Base-by-base conservation (phyloP, 331 rosid species). In the Stylosanthes scabra region DNA sequence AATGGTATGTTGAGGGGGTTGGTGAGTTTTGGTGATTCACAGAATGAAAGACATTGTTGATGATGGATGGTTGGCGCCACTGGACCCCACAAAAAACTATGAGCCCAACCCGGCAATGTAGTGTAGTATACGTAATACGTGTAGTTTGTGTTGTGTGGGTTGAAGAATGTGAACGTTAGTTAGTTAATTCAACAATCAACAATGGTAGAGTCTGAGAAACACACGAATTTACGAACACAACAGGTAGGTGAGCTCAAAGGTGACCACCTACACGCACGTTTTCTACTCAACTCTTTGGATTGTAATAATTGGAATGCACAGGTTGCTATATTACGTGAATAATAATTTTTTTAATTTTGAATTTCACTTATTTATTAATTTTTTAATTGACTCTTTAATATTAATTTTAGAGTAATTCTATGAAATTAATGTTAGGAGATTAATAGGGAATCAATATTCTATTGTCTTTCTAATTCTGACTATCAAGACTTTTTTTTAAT, bases 211-310 rank as follows among this genome's bases (percentile, higher is more conserved):
- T 34, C 39, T 15, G 39, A 54, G 60, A 68, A 54, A 68, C 52
- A 34, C 4, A 52, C 28, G 4, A 46, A 46, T 42, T 56, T 4
- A 1, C 11, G 15, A 37, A 41, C 47, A 34, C 10, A 70, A 49
- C 62, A 59, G 83, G 83, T 85, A 82, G 96, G 88, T 84, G 87
- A 82, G 84, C 89, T 64, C 75, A 89, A 89, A 42, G 81, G 70
- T 71, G 66, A 79, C 83, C 16, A 46, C 74, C 71, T 25, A 63
- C 92, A 34, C 39, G 6, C 39, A 77, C 86, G 83, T 81, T 86
- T 86, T 56, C 74, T 72, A n/a, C 3, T 34, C 7, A 34, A 34
- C 6, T 34, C 39, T 34, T 34, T 3, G 7, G 39, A 34, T 34
- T 34, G 39, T 34, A 34, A 0, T 34, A 34, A 34, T 6, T 3